Percentiles rank a stretch among this genome's conserved stretches.
Evolutionary conservation across 805 yeast species (phyloP).

Genomic region (Kodamaea laetipori): DNA sequence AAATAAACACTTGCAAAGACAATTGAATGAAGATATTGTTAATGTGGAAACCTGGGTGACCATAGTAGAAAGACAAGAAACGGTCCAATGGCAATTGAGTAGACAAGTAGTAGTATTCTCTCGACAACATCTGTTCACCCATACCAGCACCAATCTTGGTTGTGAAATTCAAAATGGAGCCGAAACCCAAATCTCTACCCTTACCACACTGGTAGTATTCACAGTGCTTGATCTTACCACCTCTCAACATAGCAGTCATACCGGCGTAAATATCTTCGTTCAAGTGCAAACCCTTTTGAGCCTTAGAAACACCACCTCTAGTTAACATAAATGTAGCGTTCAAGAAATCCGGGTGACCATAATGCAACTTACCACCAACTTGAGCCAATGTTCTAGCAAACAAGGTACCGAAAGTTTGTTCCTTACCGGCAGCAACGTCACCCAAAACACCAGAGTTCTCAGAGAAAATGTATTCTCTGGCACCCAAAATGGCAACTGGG

Average conservation of each 20-base stretch:
- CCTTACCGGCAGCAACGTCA: slow-evolving; percentile 90
- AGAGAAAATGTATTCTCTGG: slow-evolving; percentile 84
- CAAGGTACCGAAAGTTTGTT: slow-evolving; percentile 84
- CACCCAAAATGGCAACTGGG: slow-evolving; percentile 86
- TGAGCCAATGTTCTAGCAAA: slow-evolving; percentile 83
- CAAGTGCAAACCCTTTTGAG: slow-evolving; percentile 82
- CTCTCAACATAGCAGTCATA: slow-evolving; percentile 79
- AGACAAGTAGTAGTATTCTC: slow-evolving; percentile 82
- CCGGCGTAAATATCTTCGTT: slow-evolving; percentile 91
- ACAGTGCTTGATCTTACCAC: slow-evolving; percentile 86
- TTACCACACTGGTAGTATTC: slow-evolving; percentile 90
- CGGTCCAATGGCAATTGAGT: slow-evolving; percentile 80
- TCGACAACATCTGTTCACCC: slow-evolving; percentile 87
- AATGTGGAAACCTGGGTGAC: slow-evolving; percentile 85
- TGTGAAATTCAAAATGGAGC: slow-evolving; percentile 81
- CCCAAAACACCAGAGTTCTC: slow-evolving; percentile 84
- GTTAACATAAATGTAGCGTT: slow-evolving; percentile 77
- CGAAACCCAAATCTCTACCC: slow-evolving; percentile 87
- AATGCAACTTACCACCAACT: slow-evolving; percentile 83
- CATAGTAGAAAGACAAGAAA: slow-evolving; percentile 80
- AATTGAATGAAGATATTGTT: slow-evolving; percentile 77
- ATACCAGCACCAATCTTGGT: slow-evolving; percentile 91
- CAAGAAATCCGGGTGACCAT: slow-evolving; percentile 87
- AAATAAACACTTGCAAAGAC: slow-evolving; percentile 70
- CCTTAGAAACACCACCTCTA: slow-evolving; percentile 86